A percentile compares a stretch with the other conserved stretches of the same genome.
phyloP scores from a whole-genome alignment of 2,329 filamentous ascomycete genomes.

The Zymoseptoria tritici region DNA sequence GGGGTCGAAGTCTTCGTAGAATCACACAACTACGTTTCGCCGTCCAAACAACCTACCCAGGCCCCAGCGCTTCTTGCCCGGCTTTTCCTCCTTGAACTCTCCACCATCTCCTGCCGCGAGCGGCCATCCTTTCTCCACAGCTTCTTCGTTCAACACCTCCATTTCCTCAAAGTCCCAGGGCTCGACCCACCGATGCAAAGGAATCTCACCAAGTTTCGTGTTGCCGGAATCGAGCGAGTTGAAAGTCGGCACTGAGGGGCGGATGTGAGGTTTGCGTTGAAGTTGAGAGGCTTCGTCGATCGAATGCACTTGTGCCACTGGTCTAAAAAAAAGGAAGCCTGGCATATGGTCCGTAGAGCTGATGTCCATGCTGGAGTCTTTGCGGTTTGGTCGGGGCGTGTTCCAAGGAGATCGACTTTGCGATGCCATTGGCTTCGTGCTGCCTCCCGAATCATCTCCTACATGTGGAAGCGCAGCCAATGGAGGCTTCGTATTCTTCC shows the following conservation, averaged over 20 bases:
- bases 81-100: not conserved
- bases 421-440: too few relatives aligned
- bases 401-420: too few relatives aligned
- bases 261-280: not conserved
- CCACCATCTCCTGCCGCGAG: not conserved
- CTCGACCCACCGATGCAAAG: slow-evolving; percentile 36
- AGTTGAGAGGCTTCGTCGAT: too few relatives aligned
- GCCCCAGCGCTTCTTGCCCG: not conserved
- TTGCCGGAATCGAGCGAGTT: slow-evolving; percentile 40
- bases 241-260: slow-evolving; percentile 32
- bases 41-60: not conserved
- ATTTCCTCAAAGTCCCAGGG: slow-evolving; percentile 39
- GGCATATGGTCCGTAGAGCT: too few relatives aligned
- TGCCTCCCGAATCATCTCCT: too few relatives aligned
- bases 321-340: too few relatives aligned
- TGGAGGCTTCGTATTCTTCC: too few relatives aligned
- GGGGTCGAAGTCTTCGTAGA: too few relatives aligned
- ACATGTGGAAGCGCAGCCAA: too few relatives aligned
- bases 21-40: not conserved
- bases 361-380: too few relatives aligned
- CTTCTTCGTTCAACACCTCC: slow-evolving; percentile 35
- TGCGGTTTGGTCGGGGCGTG: too few relatives aligned
- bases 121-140: slow-evolving; percentile 27
- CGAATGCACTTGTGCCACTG: too few relatives aligned
- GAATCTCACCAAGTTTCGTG: slow-evolving; percentile 44